Base-by-base conservation (phyloP, 305 asterid species). In the Fraxinus latifolia region DNA sequence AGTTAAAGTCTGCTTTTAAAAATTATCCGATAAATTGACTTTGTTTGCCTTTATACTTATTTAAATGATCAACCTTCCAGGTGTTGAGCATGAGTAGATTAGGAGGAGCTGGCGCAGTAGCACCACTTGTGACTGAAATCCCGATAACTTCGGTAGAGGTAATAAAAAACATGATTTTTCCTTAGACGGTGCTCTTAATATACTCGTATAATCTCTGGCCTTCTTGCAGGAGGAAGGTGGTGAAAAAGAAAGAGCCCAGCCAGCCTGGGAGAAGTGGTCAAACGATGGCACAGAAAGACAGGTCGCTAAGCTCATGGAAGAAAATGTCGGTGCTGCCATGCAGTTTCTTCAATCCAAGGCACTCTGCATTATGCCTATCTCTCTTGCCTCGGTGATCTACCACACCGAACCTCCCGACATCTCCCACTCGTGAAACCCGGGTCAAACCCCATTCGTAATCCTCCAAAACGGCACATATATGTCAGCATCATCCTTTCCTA, bases 71-170 rank as follows among this genome's bases (percentile, higher is more conserved):
- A n/a, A 53, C 65, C 65, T 83, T 90, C 78, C 92, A 96, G 99
- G 98, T 96, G 78, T 89, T 96, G 91, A 96, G 99, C 90, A 93
- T 96, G 97, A 96, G 99, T 86, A 91, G 99, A 93, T 82, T 94
- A 86, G 99, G 99, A 81, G 99, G 96, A 85, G 97, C 97, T 70
- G 97, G 97, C 36, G 98, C 98, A 3, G 99, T 93, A 81, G 98
- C 98, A 71, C 98, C 99, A 5, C 98, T 96, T 55, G 98, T 92
- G 87, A 92, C 97, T 44, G 99, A 96, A 82, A 90, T 92, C 77
- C 98, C 98, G 53, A 77, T 94, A 83, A 89, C 96, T 55, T 89
- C 95, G 1, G 88, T 90, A 36, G 96, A 93, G 97, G 99, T 94
- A 85, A 82, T 65, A 42, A 73, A 80, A 84, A 32, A 42, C 23